Evolutionary conservation across 2,329 filamentous ascomycete genomes (phyloP).

Genomic region (Sphaceloma murrayae): DNA sequence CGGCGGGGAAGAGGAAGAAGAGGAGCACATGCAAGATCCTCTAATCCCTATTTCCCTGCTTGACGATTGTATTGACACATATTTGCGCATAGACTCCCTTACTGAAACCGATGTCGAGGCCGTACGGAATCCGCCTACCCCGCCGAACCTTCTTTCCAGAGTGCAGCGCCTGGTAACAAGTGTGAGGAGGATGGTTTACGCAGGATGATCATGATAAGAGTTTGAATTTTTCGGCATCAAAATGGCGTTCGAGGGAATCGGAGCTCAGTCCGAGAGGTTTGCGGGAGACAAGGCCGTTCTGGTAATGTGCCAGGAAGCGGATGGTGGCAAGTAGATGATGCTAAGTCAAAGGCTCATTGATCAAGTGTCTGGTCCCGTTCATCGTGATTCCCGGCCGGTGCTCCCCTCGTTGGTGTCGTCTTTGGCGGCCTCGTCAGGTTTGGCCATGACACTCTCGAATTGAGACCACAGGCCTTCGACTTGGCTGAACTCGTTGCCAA

Average conservation of each 20-base stretch:
- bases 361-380: not conserved
- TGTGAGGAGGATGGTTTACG: slow-evolving; percentile 11
- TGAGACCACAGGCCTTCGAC: slow-evolving; percentile 96
- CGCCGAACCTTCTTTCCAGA: slow-evolving; percentile 2
- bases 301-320: slow-evolving; percentile 11
- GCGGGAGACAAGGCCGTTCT: slow-evolving; percentile 9
- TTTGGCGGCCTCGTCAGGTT: slow-evolving; percentile 31
- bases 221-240: slow-evolving; percentile 11
- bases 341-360: slow-evolving; percentile 6
- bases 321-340: slow-evolving; percentile 1
- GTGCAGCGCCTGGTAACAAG: slow-evolving; percentile 9
- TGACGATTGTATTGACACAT: slow-evolving; percentile 17
- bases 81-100: slow-evolving; percentile 4
- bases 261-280: slow-evolving; percentile 5
- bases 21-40: slow-evolving; percentile 75
- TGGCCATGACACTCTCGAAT: slow-evolving; percentile 92
- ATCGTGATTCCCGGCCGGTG: not conserved
- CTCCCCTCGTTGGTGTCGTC: slow-evolving; percentile 1
- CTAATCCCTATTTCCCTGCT: slow-evolving; percentile 35
- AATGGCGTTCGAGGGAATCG: no score
- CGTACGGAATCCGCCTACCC: slow-evolving; percentile 1
- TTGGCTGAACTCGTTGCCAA: slow-evolving; percentile 94
- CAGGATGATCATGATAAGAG: slow-evolving; percentile 10
- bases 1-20: slow-evolving; percentile 58
- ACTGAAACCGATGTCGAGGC: slow-evolving; percentile 16